These are phyloP conservation scores for Aegilops longissima DNA, from an alignment of 176 grass and related monocot species.

Conservation along the genomic window DNA sequence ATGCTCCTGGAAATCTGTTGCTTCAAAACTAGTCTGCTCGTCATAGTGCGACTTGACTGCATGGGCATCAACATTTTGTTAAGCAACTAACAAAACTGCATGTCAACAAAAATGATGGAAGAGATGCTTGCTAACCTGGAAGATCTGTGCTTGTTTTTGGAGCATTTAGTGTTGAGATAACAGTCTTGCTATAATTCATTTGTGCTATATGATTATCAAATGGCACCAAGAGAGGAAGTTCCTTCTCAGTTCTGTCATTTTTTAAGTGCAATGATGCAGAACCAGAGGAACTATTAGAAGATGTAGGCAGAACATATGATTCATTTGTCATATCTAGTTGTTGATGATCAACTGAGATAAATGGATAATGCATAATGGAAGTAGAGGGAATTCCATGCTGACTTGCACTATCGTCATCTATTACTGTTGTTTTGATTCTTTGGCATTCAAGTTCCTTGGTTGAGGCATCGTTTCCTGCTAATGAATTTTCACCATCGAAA, in stretches of 20 bases:
- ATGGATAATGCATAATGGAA: conserved; percentile 19
- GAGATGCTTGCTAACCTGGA: conserved; percentile 39
- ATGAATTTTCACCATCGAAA: conserved; percentile 28
- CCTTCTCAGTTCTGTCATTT: conserved; percentile 19
- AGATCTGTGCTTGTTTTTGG: conserved; percentile 19
- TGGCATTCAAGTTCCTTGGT: conserved; percentile 26
- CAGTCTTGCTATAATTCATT: neutral
- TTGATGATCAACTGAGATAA: conserved; percentile 33
- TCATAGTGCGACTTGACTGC: conserved; percentile 22
- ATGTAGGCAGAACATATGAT: conserved; percentile 32
- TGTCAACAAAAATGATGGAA: conserved; percentile 23
- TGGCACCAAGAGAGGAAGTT: conserved; percentile 7
- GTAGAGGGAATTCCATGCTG: conserved; percentile 21
- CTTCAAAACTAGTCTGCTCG: conserved; percentile 34
- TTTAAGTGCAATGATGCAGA: conserved; percentile 46
- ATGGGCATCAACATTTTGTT: conserved; percentile 30
- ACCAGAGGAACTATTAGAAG: conserved; percentile 40
- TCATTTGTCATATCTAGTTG: conserved; percentile 29
- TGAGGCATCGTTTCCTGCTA: conserved; percentile 29
- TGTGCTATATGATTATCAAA: conserved; percentile 30
- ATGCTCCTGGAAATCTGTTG: conserved; percentile 24
- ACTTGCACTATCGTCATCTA: conserved; percentile 19
- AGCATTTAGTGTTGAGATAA: conserved; percentile 1
- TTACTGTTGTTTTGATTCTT: conserved; percentile 24
- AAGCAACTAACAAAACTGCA: conserved; percentile 18